Evolutionary conservation across 1,284 basidiomycete species (phyloP).

Genomic region (Irpex sp.): DNA sequence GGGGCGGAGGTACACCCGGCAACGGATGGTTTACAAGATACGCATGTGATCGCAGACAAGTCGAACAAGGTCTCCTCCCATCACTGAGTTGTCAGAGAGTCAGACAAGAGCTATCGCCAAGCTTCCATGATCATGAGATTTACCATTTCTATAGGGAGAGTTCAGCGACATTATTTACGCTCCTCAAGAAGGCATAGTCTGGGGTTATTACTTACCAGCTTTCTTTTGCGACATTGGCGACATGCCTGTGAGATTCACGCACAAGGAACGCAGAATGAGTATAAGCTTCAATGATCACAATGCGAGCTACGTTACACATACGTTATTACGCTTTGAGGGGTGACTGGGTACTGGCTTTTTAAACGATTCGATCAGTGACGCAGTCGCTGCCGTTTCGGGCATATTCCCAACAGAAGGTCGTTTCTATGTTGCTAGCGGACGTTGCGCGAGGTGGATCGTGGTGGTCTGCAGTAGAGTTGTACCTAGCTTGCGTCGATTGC

Average conservation of each 20-base stretch:
- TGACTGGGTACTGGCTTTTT: conserved; percentile 8
- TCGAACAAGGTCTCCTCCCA: conserved; percentile 36
- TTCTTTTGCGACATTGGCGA: conserved; percentile 14
- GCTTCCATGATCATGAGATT: neutral
- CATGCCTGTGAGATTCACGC: conserved; percentile 8
- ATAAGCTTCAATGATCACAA: neutral
- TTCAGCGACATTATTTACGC: neutral
- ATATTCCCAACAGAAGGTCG: neutral
- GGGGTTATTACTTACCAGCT: conserved; percentile 7
- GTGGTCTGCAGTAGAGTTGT: neutral
- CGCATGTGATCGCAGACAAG: conserved; percentile 30
- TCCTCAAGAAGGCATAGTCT: neutral
- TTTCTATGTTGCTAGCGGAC: neutral
- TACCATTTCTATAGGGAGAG: conserved; percentile 11
- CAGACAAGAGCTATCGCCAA: neutral
- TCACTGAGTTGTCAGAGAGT: conserved; percentile 39
- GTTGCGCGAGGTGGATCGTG: neutral
- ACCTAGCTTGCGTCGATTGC: neutral
- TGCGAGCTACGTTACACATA: conserved; percentile 8
- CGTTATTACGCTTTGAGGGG: conserved; percentile 12
- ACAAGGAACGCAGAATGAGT: neutral
- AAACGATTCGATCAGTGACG: conserved; percentile 5
- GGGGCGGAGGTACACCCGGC: conserved; percentile 15
- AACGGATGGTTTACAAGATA: conserved; percentile 27
- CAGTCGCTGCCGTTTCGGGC: neutral